A percentile compares a stretch with the other conserved stretches of the same genome.
phyloP scores from a whole-genome alignment of 345 rosid species.

The Bretschneidera sinensis region DNA sequence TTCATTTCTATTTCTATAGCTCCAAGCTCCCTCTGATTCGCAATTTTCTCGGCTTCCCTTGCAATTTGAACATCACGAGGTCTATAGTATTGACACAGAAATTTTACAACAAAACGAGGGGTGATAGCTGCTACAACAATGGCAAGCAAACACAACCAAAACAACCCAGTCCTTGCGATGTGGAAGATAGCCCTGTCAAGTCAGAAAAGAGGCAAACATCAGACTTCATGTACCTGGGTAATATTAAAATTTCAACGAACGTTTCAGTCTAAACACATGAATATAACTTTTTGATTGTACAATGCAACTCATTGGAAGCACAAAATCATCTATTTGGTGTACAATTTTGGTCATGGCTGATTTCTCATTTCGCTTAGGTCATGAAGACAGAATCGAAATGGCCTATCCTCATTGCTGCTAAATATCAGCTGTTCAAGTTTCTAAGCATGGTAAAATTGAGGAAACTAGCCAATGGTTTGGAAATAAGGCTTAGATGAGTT shows the following conservation, averaged over 20 bases:
- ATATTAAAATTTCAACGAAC: background rate
- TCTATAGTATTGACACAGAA: conserved; percentile 50
- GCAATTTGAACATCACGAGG: conserved; percentile 79
- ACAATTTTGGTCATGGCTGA: too few relatives aligned
- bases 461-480: too few relatives aligned
- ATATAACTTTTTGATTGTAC: background rate
- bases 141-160: conserved; percentile 80
- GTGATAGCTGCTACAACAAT: conserved; percentile 56
- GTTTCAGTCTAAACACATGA: background rate
- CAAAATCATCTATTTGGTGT: background rate
- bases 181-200: conserved; percentile 83
- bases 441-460: too few relatives aligned
- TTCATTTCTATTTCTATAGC: conserved; percentile 67
- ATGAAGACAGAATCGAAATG: too few relatives aligned
- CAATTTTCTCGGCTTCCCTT: conserved; percentile 69
- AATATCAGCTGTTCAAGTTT: too few relatives aligned
- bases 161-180: conserved; percentile 44
- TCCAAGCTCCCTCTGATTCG: conserved; percentile 32
- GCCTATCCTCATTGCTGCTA: too few relatives aligned
- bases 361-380: too few relatives aligned
- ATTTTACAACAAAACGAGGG: conserved; percentile 69
- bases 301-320: background rate
- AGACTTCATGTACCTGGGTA: background rate
- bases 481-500: too few relatives aligned
- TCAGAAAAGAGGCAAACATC: background rate